A percentile compares a stretch with the other conserved stretches of the same genome.
phyloP scores from a whole-genome alignment of 805 yeast genomes.

The Saccharomycopsis sp. region DNA sequence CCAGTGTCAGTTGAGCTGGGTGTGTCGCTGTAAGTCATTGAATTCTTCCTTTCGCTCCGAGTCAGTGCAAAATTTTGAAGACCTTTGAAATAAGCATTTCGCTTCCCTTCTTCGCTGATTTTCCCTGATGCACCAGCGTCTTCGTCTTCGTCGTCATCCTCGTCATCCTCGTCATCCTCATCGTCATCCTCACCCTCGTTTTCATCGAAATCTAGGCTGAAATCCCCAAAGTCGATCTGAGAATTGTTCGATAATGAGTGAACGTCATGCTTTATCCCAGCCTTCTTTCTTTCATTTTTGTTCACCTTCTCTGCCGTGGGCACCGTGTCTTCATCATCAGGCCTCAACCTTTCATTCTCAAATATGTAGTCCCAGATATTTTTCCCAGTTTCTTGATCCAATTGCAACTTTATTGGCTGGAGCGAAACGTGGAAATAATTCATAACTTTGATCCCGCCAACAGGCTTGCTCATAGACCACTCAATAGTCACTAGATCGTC shows the following conservation, averaged over 20 bases:
- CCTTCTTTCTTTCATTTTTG: slow-evolving; percentile 20
- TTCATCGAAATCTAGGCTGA: slow-evolving; percentile 4
- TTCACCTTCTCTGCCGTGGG: slow-evolving; percentile 14
- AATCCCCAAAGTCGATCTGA: no score
- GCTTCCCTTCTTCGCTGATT: no score
- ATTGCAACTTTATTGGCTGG: slow-evolving; percentile 58
- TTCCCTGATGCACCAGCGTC: no score
- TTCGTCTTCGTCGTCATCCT: background rate
- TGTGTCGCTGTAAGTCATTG: no score
- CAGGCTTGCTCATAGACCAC: slow-evolving; percentile 80
- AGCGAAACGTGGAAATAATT: slow-evolving; percentile 50
- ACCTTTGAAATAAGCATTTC: no score
- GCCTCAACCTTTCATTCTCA: slow-evolving; percentile 37
- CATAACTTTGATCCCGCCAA: slow-evolving; percentile 86
- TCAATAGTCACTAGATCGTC: slow-evolving; percentile 33
- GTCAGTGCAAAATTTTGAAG: no score
- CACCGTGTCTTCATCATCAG: slow-evolving; percentile 20
- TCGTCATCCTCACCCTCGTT: slow-evolving; percentile 20
- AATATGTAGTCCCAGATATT: slow-evolving; percentile 60
- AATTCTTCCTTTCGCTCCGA: slow-evolving; percentile 6
- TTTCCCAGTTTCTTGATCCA: slow-evolving; percentile 64
- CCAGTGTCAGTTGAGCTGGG: no score
- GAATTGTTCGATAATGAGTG: no score
- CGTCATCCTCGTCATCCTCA: slow-evolving; percentile 18
- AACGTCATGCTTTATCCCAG: no score